Percentiles rank a stretch among this genome's conserved stretches.
phyloP scores from a whole-genome alignment of 352 stramenopile species.

The Phytophthora sp. region DNA sequence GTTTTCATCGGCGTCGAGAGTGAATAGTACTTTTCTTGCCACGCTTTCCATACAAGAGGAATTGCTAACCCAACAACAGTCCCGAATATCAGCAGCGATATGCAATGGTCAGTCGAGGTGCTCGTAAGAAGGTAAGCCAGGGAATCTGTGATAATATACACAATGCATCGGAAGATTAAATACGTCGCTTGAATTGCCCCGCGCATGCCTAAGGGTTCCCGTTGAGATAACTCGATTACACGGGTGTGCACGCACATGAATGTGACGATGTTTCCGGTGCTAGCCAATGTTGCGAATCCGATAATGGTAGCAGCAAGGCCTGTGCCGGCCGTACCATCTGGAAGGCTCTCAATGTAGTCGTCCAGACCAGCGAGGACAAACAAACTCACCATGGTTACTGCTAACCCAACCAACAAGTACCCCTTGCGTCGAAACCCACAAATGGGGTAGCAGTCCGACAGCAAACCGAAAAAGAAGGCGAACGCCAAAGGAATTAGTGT shows the following conservation, averaged over 20 bases:
- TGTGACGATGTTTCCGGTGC: constrained; percentile 39
- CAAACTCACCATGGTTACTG: constrained; percentile 31
- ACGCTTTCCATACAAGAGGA: constrained; percentile 35
- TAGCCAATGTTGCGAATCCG: constrained; percentile 26
- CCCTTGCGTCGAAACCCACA: constrained; percentile 78
- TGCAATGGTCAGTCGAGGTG: constrained; percentile 4
- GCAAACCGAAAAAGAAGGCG: constrained; percentile 83
- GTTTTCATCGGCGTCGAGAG: constrained; percentile 39
- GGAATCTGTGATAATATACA: constrained; percentile 20
- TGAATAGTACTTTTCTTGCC: constrained; percentile 44
- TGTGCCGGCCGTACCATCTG: constrained; percentile 1
- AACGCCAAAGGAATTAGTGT: constrained; percentile 67
- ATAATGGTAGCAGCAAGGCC: constrained; percentile 28
- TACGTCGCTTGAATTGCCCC: constrained; percentile 52
- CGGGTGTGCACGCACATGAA: constrained; percentile 48
- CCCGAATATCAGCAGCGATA: constrained; percentile 26
- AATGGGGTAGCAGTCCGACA: constrained; percentile 84
- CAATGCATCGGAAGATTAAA: constrained; percentile 39
- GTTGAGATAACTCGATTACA: constrained; percentile 50
- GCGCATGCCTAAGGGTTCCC: constrained; percentile 38
- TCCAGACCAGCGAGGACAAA: constrained; percentile 36
- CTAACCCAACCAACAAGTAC: constrained; percentile 76
- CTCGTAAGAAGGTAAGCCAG: constrained; percentile 9
- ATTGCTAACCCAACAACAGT: constrained; percentile 28
- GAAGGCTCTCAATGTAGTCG: constrained; percentile 18